Conservation (phyloP, 2,329 filamentous ascomycete genomes). For the Sporothrix dimorphospora region DNA sequence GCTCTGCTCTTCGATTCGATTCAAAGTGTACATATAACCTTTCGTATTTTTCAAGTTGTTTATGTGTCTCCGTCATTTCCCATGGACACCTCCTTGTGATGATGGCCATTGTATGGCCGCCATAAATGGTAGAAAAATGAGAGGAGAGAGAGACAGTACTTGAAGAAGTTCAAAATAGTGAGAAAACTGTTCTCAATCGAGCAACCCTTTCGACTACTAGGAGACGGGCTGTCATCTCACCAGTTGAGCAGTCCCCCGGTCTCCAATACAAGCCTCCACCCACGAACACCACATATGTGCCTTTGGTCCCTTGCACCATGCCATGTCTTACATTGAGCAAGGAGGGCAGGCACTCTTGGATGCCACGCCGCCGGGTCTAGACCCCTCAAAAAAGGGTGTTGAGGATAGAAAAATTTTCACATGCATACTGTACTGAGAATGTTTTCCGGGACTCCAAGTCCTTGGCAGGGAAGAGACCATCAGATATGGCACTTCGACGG, state of each 20-base stretch:
- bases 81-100: not conserved
- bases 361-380: not conserved
- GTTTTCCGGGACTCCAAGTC: not conserved
- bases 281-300: too few relatives aligned
- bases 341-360: not conserved
- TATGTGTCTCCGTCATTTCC: not conserved
- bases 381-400: not conserved
- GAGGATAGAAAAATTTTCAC: not conserved
- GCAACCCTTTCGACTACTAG: too few relatives aligned
- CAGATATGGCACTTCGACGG: not conserved
- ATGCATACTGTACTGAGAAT: not conserved
- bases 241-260: not conserved
- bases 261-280: not conserved
- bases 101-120: too few relatives aligned
- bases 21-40: not conserved
- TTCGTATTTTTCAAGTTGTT: not conserved
- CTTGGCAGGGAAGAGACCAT: not conserved
- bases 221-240: too few relatives aligned
- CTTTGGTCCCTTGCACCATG: not conserved
- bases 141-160: too few relatives aligned
- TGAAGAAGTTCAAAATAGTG: too few relatives aligned
- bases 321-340: not conserved
- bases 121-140: too few relatives aligned
- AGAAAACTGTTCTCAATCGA: too few relatives aligned
- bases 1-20: not conserved